Base-by-base conservation (phyloP, 257 asterid genomes). In the Ligustrum vulgare region DNA sequence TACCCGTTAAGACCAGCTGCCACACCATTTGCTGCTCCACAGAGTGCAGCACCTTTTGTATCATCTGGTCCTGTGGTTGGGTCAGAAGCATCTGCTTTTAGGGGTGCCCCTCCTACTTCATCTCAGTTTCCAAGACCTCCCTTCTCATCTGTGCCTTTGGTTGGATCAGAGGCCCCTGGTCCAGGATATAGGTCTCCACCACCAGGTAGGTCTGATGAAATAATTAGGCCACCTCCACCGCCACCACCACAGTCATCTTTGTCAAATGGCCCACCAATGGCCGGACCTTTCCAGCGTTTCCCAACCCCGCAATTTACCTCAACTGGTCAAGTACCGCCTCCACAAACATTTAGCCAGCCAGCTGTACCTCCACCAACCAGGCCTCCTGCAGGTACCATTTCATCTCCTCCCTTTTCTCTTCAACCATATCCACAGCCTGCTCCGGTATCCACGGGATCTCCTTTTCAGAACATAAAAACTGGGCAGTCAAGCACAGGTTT, bases 191-290 rank as follows among this genome's bases (percentile, higher is more conserved):
- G 91, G 79, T 86, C 89, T 69, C 87, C 86, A 66, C 79, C 85
- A 32, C 76, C 92, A 34, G 85, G 79, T 72, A 81, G 85, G 76
- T 63, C 90, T 67, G 86, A 75, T 80, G 91, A 81, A 81, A 78
- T 80, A 69, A 75, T 88, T 47, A 78, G 89, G 75, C 89, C 88
- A 45, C 91, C 87, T 51, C 88, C 93, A 78, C 84, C 78, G 13
- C 35, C 83, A 34, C 49, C 78, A 18, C 35, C 83, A 34, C 49
- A 36, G 68, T 58, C 87, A 16, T 58, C 91, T 77, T 71, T 85
- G 39, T 74, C 94, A 70, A 88, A 87, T 86, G 93, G 90, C 51
- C 88, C 89, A 82, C 91, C 91, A 41, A 43, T 74, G 62, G 65
- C 84, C 22, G 96, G 91, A 75, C 71, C 78, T 71, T 87, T 86